A percentile compares a stretch with the other conserved stretches of the same genome.
Conservation (phyloP, 1,284 basidiomycete genomes). For the Gymnopus androsaceus region DNA sequence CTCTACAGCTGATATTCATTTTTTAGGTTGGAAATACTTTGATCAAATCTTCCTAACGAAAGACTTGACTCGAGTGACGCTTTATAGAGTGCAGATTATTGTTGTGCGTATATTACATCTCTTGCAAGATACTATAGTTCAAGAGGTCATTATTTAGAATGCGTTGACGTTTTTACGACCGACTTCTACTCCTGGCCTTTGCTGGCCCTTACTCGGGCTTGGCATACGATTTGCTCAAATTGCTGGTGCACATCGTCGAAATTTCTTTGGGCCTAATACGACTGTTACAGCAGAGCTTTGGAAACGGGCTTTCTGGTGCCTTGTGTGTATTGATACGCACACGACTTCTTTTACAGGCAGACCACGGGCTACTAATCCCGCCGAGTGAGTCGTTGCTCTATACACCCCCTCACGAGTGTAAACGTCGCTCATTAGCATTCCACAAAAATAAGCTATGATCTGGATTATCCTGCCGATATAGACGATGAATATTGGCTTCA, state of each 20-base stretch:
- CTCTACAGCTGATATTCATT: background rate
- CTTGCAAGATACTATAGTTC: no score
- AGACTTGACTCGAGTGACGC: background rate
- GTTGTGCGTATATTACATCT: no score
- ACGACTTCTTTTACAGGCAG: slow-evolving; percentile 61
- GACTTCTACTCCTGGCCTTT: slow-evolving; percentile 49
- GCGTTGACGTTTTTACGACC: slow-evolving; percentile 40
- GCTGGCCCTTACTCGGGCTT: slow-evolving; percentile 53
- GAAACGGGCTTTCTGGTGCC: slow-evolving; percentile 54
- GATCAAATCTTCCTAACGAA: background rate
- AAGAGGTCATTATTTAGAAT: no score
- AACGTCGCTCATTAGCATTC: background rate
- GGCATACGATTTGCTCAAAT: slow-evolving; percentile 48
- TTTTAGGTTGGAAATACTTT: background rate
- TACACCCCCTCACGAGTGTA: no score
- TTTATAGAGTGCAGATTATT: background rate
- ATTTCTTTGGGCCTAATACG: background rate
- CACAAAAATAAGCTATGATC: slow-evolving; percentile 67
- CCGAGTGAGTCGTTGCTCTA: no score
- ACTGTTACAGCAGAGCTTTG: slow-evolving; percentile 43
- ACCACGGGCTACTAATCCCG: slow-evolving; percentile 43
- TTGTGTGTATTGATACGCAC: slow-evolving; percentile 41
- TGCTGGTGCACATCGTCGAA: slow-evolving; percentile 29
- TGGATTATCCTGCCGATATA: slow-evolving; percentile 59
- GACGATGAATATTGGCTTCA: slow-evolving; percentile 67